Evolutionary conservation across 352 stramenopile species (phyloP), one percentile per base, ranked within the genome.

Genomic region (Pythium scleroteichum): DNA sequence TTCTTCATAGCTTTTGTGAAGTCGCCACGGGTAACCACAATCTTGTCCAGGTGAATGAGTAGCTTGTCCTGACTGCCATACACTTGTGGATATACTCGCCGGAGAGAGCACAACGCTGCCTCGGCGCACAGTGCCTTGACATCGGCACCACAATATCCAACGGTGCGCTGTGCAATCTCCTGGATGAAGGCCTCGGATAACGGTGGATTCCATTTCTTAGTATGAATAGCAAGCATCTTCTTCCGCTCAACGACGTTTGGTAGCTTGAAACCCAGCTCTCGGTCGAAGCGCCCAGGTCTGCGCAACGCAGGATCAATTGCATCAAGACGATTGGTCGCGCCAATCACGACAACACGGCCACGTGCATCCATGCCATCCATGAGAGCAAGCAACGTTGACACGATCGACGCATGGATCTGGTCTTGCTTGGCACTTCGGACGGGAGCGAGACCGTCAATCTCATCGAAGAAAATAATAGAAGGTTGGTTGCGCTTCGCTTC

Each of bases 311-410:
- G 86, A 71, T 99, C 97, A 35, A 99, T 94, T 3, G 88, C 88
- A 69, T 97, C 90, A 7, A 98, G 78, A n/a, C 97, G 84, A 65
- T 99, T 99, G 0, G 97, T 99, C 5, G 97, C 97, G 16, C 90
- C 97, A 55, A 99, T 94, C n/a, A 99, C 96, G 23, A 99, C 82
- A 1, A 99, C 96, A 26, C 95, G 93, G 47, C 82, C 84, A 17
- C 86, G 82, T 0, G 75, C 75, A 55, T 94, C 82, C 68, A 95
- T 87, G 6, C 92, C 92, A 50, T 98, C 92, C 91, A 98, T 98
- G 19, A 97, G 71, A 24, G 92, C 92, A 16, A 98, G 69, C 57
- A 98, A 66, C 3, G 92, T 98, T 4, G 92, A 97, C 24, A 98
- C 90, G 33, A 98, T 97, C 2, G 86, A 96, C 4, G 87, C 87